These are phyloP conservation scores for Venturiaceae sp. DNA, from an alignment of 2,329 filamentous ascomycete species.

Conservation along the genomic window DNA sequence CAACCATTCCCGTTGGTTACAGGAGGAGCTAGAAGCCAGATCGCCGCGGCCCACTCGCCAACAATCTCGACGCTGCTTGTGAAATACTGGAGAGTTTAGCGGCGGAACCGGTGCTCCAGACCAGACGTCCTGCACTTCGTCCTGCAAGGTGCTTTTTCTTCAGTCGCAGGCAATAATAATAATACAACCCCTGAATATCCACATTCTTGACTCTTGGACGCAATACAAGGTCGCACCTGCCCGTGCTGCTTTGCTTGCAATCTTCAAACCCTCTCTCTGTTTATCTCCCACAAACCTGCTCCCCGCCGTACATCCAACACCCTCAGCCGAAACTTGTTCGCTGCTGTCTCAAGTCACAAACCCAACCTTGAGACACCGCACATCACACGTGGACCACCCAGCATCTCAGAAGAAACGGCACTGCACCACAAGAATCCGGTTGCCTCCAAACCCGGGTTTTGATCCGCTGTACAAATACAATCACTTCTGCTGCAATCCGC, in stretches of 20 bases:
- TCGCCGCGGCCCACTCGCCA: neutral
- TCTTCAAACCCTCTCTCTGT: neutral
- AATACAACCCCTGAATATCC: constrained; percentile 1
- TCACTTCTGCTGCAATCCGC: neutral
- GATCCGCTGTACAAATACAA: neutral
- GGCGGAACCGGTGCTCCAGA: neutral
- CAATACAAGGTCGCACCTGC: too few species aligned
- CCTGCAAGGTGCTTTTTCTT: neutral
- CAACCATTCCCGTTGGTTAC: neutral
- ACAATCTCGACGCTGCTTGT: neutral
- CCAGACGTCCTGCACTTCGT: neutral
- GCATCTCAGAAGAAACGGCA: too few species aligned
- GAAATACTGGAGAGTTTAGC: too few species aligned
- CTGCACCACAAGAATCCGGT: too few species aligned
- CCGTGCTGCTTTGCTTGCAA: neutral
- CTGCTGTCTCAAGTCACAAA: neutral
- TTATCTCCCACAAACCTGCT: neutral
- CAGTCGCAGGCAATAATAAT: neutral
- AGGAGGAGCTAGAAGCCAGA: neutral
- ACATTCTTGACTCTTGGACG: too few species aligned
- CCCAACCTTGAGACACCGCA: neutral
- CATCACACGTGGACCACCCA: neutral
- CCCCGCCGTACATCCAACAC: neutral
- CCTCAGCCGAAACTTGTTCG: neutral
- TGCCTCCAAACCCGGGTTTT: neutral